Evolutionary conservation across 192 early-diverging fungal genomes (phyloP).

Genomic region (Coemansia sp.): DNA sequence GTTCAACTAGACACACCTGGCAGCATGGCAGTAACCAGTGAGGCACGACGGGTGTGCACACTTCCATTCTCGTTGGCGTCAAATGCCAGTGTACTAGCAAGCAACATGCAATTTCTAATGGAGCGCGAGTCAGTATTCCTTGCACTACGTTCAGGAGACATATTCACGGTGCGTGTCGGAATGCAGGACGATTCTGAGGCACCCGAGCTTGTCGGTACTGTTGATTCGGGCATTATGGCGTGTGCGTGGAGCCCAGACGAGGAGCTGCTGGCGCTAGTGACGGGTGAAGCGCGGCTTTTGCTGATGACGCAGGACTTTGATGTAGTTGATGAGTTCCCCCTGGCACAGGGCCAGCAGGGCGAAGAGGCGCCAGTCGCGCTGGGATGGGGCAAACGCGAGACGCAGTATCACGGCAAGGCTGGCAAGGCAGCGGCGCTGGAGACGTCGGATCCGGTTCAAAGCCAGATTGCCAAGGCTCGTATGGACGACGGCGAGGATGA

Average conservation of each 20-base stretch:
- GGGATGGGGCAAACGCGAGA: constrained; percentile 98
- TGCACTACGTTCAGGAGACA: constrained; percentile 53
- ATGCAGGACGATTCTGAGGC: not conserved
- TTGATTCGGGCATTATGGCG: constrained; percentile 35
- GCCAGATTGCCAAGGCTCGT: constrained; percentile 38
- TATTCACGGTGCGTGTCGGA: constrained; percentile 32
- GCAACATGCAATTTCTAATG: constrained; percentile 51
- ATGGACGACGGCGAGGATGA: constrained; percentile 71
- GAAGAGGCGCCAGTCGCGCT: constrained; percentile 76
- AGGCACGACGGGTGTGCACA: not conserved
- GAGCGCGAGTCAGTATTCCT: constrained; percentile 58
- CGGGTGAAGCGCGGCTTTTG: constrained; percentile 59
- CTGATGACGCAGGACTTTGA: constrained; percentile 95
- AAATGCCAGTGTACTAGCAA: constrained; percentile 5
- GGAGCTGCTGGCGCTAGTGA: constrained; percentile 80
- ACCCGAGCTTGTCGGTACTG: constrained; percentile 31
- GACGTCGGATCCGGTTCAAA: constrained; percentile 47
- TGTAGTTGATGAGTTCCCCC: constrained; percentile 76
- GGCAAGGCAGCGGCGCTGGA: constrained; percentile 51
- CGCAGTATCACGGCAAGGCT: constrained; percentile 93
- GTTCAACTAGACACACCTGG: constrained; percentile 2
- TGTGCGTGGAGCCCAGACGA: constrained; percentile 86
- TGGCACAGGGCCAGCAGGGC: constrained; percentile 68
- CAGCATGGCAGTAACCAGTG: not conserved
- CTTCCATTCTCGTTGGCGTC: constrained; percentile 29